Base-by-base conservation (phyloP, 2,329 filamentous ascomycete species). In the Cryoendolithus antarcticus region DNA sequence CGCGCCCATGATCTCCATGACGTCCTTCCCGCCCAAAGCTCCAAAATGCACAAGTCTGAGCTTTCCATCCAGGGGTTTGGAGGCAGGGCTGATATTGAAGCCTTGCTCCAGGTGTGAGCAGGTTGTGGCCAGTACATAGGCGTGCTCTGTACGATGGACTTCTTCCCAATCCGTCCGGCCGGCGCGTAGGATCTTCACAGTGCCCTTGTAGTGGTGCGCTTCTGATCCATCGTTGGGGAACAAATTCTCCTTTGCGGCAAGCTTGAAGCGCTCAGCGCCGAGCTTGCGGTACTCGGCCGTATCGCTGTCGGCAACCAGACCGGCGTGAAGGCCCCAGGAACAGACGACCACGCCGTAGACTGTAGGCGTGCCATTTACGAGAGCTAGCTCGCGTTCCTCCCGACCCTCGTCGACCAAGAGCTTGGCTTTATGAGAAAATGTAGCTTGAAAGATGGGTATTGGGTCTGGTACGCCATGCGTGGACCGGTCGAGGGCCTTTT, bases 231-330 rank as follows among this genome's bases (percentile, higher is more conserved):
- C 66, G 0, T 63, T 54, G 0, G 74, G 75, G 35, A 65, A 71
- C n/a, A 94, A 62, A 6, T 89, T 72, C 51, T 86, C 78, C 38
- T 77, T 71, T 0, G 86, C 88, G 0, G 86, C 86, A 74, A 94
- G 85, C 41, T 78, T 72, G 62, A 96, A 96, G 12, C 89, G 73
- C 55, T 81, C 75, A 27, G 70, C 69, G 9, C 89, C 89, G 53
- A 82, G 79, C 48, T 75, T 74, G 45, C 89, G 80, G 60, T 89
- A 89, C 47, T 77, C 80, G 0, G 74, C 67, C 0, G 88, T 93
- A 59, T 96, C 89, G 59, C 83, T 91, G 63, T 95, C 86, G 50
- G 84, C 86, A 12, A 96, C 86, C 3, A 96, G 71, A 32, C 80
- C 78, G 27, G 88, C 84, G 55, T 96, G 89, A 53, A 96, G 77